Conservation (phyloP, 78 protist genomes). For the Dictyostelium capitatum region DNA sequence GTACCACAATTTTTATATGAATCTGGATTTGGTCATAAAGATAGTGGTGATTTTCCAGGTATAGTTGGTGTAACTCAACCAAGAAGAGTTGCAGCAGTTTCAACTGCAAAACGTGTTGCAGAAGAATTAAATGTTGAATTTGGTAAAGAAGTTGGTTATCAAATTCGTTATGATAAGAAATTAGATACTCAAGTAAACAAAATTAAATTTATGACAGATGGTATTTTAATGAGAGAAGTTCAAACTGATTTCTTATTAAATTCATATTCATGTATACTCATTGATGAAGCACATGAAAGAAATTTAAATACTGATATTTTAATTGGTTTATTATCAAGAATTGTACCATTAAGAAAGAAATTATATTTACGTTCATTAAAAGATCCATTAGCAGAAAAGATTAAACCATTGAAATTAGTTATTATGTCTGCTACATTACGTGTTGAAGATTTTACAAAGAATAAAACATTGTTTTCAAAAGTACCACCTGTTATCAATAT, state of each 20-base stretch:
- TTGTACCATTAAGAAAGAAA: conserved; percentile 92
- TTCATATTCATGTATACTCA: conserved; percentile 91
- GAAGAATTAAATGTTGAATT: conserved; percentile 89
- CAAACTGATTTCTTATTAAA: conserved; percentile 91
- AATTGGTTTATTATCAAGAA: conserved; percentile 97
- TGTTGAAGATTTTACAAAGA: conserved; percentile 92
- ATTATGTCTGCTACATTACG: conserved; percentile 99
- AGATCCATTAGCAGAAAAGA: conserved; percentile 5
- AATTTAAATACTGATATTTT: conserved; percentile 94
- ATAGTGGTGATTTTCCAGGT: conserved; percentile 81
- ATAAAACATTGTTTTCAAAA: conserved; percentile 86
- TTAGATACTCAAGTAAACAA: conserved; percentile 63
- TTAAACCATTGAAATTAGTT: conserved; percentile 95
- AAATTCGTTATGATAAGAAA: conserved; percentile 93
- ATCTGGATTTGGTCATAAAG: conserved; percentile 66
- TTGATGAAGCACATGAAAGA: conserved; percentile 99
- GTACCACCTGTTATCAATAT: conserved; percentile 89
- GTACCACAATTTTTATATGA: conserved; percentile 85
- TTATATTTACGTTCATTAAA: neutral
- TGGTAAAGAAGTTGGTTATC: conserved; percentile 92
- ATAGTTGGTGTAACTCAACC: conserved; percentile 99
- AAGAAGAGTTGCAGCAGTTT: conserved; percentile 99
- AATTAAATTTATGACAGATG: conserved; percentile 97
- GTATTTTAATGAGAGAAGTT: conserved; percentile 90
- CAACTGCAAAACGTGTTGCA: conserved; percentile 96